Base-by-base conservation (phyloP, 2,329 filamentous ascomycete species). In the Fusarium succisae region DNA sequence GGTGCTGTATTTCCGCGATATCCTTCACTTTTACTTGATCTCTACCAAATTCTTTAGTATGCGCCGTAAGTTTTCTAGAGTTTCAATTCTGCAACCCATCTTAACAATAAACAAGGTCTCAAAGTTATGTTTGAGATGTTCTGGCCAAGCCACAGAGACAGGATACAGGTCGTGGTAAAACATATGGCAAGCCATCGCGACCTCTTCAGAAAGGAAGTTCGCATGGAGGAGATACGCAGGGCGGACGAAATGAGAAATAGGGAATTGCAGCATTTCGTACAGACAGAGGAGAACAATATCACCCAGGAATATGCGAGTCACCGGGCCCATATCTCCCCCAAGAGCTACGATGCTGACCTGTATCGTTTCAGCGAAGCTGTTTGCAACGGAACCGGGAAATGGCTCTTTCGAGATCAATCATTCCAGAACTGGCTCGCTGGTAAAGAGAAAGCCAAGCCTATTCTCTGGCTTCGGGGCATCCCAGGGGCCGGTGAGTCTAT, bases 11-110 rank as follows among this genome's bases (percentile, higher is more conserved):
- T 72, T 60, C 39, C 41, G 17, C n/a, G 69, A 72, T 9, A 66
- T 72, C 13, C 66, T 72, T 3, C 22, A 72, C 8, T 57, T 72
- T 13, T 72, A 72, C 8, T 9, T 37, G 7, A 50, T 70, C 8
- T 5, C 54, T 12, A 38, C 51, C 3, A 48, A 62, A 0, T 61
- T 72, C 26, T 72, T 72, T 15, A 32, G 68, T 18, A 54, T 41
- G 35, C 12, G 10, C 8, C 48, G 70, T 73, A 39, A 41, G 70
- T 65, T 30, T 32, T 7, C 30, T 5, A 18, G 3, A 26, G 12
- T 13, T 2, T 2, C 5, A 6, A 3, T 3, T 1, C 9, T 22
- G 2, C 4, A 22, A 9, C 13, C 3, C 1, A 3, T 1, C 17
- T 32, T 51, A 17, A 51, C 5, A n/a, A 18, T 32, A 6, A 10